Evolutionary conservation across 768 basidiomycete species (phyloP), one percentile per base, ranked within the genome.

Genomic region (Hericium alpestre): DNA sequence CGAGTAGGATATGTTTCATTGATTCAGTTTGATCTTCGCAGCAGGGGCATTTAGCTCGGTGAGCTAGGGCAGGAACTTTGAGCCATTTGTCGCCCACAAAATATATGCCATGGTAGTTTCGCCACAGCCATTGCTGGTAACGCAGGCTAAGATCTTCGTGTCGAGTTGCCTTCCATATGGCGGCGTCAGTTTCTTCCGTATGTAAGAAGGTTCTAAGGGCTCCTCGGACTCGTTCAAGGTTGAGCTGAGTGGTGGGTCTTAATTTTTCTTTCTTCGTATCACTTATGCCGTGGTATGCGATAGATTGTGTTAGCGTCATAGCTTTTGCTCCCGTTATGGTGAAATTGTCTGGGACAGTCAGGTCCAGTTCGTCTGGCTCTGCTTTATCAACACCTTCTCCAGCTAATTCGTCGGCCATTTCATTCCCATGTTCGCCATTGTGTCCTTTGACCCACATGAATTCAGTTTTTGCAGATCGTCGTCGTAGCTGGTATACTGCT

Each of bases 401-500:
- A 10, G 68, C 70, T 1, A 61, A 58, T 56, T 51, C 1, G 41
- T 64, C 61, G 0, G 61, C 59, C 4, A 40, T 49, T 23, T 60
- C 64, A 13, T 63, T 63, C 0, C 64, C 58, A 3, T 2, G 5
- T 0, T 9, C 40, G 1, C 59, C 55, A 1, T 4, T 12, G 32
- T 64, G 64, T 2, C 64, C 64, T 25, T 63, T 61, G 0, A 61
- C 55, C 64, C 64, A 64, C 15, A 16, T 11, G 15, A 64, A 58
- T 8, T 20, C n/a, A 0, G 54, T 59, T 0, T 41, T 20, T 0
- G 58, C 58, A 0, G 32, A 20, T 0, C 56, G n/a, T 1, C 1
- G 4, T 11, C 55, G 27, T 4, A 65, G 51, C 0, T 51, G 52
- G 37, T 52, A 51, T 0, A 37, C 56, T 0, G 58, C 47, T 1